These are phyloP conservation scores for Candida mesenterica DNA, from an alignment of 1,139 yeast genomes.

Conservation along the genomic window DNA sequence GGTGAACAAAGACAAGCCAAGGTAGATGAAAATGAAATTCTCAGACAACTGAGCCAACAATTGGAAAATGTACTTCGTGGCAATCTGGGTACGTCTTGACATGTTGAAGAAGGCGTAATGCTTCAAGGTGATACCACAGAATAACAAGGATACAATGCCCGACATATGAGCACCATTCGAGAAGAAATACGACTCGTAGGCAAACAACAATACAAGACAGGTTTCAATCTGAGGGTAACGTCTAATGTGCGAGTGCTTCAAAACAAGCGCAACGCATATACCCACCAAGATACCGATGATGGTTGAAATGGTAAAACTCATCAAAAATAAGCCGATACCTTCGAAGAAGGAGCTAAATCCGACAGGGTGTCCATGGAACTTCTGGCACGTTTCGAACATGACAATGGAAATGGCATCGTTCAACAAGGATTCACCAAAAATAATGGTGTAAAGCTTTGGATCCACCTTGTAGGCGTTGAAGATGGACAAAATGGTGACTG, in stretches of 20 bases:
- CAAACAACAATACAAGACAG: conserved; percentile 83
- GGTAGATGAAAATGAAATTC: conserved; percentile 92
- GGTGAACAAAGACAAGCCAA: conserved; percentile 91
- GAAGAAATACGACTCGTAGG: conserved; percentile 95
- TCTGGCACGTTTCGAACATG: conserved; percentile 98
- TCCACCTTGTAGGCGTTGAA: conserved; percentile 98
- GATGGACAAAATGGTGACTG: conserved; percentile 93
- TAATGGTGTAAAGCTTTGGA: conserved; percentile 93
- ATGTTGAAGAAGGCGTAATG: conserved; percentile 97
- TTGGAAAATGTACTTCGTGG: conserved; percentile 92
- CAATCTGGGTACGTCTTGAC: conserved; percentile 96
- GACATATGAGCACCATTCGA: conserved; percentile 99
- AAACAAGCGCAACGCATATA: conserved; percentile 78
- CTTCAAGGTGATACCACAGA: conserved; percentile 94
- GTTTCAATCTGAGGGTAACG: conserved; percentile 96
- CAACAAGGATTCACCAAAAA: conserved; percentile 91
- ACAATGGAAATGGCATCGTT: conserved; percentile 98
- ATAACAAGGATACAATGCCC: conserved; percentile 90
- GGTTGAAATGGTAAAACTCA: conserved; percentile 92
- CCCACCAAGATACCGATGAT: conserved; percentile 89
- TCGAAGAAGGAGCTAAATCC: conserved; percentile 77
- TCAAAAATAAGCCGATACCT: conserved; percentile 90
- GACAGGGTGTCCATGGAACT: conserved; percentile 83
- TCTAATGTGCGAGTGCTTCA: conserved; percentile 90
- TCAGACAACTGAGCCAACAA: conserved; percentile 91